Base-by-base conservation (phyloP, 176 grass and related monocot species). In the Oryza meridionalis region DNA sequence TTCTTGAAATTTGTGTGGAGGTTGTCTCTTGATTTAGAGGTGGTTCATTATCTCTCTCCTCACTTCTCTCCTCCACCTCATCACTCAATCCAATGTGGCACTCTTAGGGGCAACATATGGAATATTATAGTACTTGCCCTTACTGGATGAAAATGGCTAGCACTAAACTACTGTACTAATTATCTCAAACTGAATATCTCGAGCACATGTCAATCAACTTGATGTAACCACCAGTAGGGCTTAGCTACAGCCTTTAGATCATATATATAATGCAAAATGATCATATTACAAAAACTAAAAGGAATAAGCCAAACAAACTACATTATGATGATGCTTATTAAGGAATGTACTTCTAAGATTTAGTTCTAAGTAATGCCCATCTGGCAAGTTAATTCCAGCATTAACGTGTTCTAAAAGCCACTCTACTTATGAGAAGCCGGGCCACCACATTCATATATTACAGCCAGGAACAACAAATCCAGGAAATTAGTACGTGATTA, bases 181-280 rank as follows among this genome's bases (percentile, higher is more conserved):
- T 27, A 77, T 70, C 21, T 47, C 19, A 32, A 71, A 67, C 76
- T 74, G 71, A 85, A 76, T 40, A 89, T 81, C 65, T 69, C 24
- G 73, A 79, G 37, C 35, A 21, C 70, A 32, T 66, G 65, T 55
- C 66, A 90, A 67, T 77, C 66, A 86, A 37, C 16, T 55, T 22
- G 68, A 88, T 79, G 69, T 68, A 84, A 49, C 62, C 10, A 35
- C 29, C n/a, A 24, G 58, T 58, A 15, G 38, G 47, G 17, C 62
- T 84, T 40, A 40, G 37, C 16, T 61, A 69, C 47, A 84, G 43
- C 77, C 49, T 51, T 51, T 70, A 61, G 19, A 80, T 66, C 83
- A 73, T 17, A 37, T 37, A 37, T 33, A 89, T 71, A 53, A 77
- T 10, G 45, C 6, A 26, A 73, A 82, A 26, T n/a, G 3, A 38